These are phyloP conservation scores for Phylloporus scabripes DNA, from an alignment of 768 basidiomycete genomes.

Conservation along the genomic window DNA sequence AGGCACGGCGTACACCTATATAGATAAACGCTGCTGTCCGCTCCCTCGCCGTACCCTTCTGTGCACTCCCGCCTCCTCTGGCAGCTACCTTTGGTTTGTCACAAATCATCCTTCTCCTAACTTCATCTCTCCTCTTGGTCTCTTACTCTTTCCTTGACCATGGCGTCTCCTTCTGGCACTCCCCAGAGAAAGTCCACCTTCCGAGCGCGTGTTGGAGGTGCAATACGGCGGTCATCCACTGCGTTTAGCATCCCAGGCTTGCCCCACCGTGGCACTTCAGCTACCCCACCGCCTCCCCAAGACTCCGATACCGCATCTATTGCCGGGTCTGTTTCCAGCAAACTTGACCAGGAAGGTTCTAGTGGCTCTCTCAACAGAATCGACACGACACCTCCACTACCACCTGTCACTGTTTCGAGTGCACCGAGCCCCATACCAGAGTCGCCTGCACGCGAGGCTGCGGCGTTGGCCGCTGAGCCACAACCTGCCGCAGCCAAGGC, in stretches of 20 bases:
- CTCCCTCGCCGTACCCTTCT: slow-evolving; percentile 16
- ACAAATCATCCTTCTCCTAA: slow-evolving; percentile 3
- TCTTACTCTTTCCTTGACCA: slow-evolving; percentile 17
- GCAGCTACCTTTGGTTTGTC: slow-evolving; percentile 1
- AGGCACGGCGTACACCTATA: slow-evolving; percentile 28
- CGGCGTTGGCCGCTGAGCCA: slow-evolving; percentile 32
- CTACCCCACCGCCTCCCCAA: slow-evolving; percentile 22
- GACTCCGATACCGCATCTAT: slow-evolving; percentile 26
- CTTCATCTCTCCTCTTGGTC: slow-evolving; percentile 3
- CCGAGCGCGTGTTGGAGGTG: slow-evolving; percentile 57
- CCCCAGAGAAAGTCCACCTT: slow-evolving; percentile 38
- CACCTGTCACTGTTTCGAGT: slow-evolving; percentile 14
- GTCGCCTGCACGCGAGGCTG: slow-evolving; percentile 57
- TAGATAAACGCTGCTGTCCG: slow-evolving; percentile 23
- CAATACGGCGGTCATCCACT: slow-evolving; percentile 57
- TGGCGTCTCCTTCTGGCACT: slow-evolving; percentile 26
- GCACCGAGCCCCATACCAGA: slow-evolving; percentile 65
- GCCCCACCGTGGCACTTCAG: slow-evolving; percentile 27
- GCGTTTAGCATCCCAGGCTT: slow-evolving; percentile 39
- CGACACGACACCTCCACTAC: slow-evolving; percentile 29
- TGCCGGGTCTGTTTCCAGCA: slow-evolving; percentile 25
- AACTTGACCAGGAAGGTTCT: slow-evolving; percentile 28
- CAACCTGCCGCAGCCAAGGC: slow-evolving; percentile 24
- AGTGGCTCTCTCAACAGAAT: slow-evolving; percentile 29
- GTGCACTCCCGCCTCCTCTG: slow-evolving; percentile 16